phyloP scores from a whole-genome alignment of 306 rosid genomes.

The Lathyrus aphaca region DNA sequence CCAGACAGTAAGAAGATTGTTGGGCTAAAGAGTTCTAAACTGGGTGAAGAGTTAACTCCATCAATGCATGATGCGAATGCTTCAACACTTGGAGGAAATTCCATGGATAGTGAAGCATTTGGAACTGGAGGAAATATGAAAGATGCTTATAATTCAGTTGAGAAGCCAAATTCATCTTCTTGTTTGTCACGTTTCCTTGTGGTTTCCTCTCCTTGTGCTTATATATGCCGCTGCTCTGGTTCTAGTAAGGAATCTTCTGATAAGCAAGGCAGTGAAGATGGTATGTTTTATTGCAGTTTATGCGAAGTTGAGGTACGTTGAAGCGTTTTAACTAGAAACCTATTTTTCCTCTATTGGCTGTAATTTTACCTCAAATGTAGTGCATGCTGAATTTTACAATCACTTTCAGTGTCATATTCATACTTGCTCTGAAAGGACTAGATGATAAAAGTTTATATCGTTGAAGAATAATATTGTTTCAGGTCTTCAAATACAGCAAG shows the following conservation, averaged over 20 bases:
- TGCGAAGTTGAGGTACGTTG: slow-evolving; percentile 95
- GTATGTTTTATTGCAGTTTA: slow-evolving; percentile 95
- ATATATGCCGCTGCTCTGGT: slow-evolving; percentile 56
- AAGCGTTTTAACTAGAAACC: slow-evolving; percentile 29
- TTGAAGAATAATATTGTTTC: slow-evolving; percentile 22
- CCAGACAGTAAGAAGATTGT: slow-evolving; percentile 54
- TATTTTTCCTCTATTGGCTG: slow-evolving; percentile 5
- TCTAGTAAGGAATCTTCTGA: slow-evolving; percentile 65
- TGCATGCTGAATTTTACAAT: slow-evolving; percentile 28
- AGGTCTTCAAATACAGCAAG: slow-evolving; percentile 97
- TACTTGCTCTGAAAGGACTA: too few species aligned
- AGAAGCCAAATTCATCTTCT: slow-evolving; percentile 45
- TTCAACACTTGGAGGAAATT: slow-evolving; percentile 57
- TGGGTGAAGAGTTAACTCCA: slow-evolving; percentile 65
- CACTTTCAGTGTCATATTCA: slow-evolving; percentile 19
- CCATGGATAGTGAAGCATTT: slow-evolving; percentile 54
- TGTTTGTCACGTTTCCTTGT: slow-evolving; percentile 52
- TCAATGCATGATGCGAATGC: slow-evolving; percentile 64
- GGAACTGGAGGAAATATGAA: slow-evolving; percentile 57
- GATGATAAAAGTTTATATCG: too few species aligned
- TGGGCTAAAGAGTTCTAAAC: slow-evolving; percentile 56
- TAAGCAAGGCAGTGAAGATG: slow-evolving; percentile 79
- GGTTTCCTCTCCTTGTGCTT: slow-evolving; percentile 79
- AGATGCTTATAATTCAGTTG: slow-evolving; percentile 41
- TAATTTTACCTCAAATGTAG: slow-evolving; percentile 20